Conservation (phyloP, 2,329 filamentous ascomycete genomes). For the Penicillium fuscoglaucum region DNA sequence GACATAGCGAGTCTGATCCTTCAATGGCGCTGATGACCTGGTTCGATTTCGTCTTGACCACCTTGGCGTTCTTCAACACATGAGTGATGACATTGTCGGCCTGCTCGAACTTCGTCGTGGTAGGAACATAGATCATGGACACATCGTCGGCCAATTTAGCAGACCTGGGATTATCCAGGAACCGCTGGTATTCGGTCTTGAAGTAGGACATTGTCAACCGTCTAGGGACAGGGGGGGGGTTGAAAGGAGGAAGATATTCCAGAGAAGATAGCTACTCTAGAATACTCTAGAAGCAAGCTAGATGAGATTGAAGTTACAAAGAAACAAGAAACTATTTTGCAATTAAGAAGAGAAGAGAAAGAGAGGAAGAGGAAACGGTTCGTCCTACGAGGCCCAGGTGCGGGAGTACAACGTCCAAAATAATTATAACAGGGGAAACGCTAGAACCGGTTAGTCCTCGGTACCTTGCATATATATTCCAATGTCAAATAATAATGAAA, state of each 20-base stretch:
- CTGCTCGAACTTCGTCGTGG: slow-evolving; percentile 71
- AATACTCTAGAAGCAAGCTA: not conserved
- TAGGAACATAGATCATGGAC: slow-evolving; percentile 84
- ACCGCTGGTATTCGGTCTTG: slow-evolving; percentile 65
- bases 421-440: slow-evolving; percentile 2
- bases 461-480: slow-evolving; percentile 9
- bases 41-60: slow-evolving; percentile 81
- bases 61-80: slow-evolving; percentile 66
- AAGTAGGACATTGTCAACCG: slow-evolving; percentile 41
- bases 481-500: not conserved
- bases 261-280: not conserved
- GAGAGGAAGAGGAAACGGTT: slow-evolving; percentile 12
- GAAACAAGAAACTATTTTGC: not conserved
- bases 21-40: slow-evolving; percentile 74
- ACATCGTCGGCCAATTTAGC: slow-evolving; percentile 65
- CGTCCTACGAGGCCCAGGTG: not conserved
- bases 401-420: not conserved
- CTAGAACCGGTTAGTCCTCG: slow-evolving; percentile 7
- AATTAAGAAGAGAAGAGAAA: slow-evolving; percentile 4
- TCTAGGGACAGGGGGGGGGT: not conserved
- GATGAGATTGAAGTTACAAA: not conserved
- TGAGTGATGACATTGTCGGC: slow-evolving; percentile 80
- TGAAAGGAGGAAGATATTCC: not conserved
- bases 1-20: slow-evolving; percentile 64
- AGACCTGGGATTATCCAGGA: slow-evolving; percentile 66